Evolutionary conservation across 768 basidiomycete genomes (phyloP), one percentile per base, ranked within the genome.

Genomic region (Podaxis pistillaris): DNA sequence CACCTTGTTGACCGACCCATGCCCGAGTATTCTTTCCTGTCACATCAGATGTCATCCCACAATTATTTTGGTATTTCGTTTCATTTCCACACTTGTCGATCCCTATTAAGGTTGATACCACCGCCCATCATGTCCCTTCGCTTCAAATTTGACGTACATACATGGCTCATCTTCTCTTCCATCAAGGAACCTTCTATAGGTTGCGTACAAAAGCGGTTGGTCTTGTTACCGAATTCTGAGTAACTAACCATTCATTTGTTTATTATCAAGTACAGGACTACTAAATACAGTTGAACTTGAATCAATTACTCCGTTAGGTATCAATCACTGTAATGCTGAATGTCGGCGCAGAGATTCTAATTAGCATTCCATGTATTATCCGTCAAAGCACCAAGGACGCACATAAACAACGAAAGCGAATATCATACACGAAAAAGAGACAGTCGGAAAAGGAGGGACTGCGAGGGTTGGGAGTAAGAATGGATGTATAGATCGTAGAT

Each of bases 221-320:
- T 7, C 2, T 55, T 24, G n/a, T 55, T 13, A 33, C 17, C 19
- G 12, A 50, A 24, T 50, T 50, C 49, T 30, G 24, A 26, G 11
- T 7, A 50, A 13, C 26, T 28, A 13, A 28, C 12, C 13, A 50
- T 50, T 28, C 9, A 28, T 50, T 50, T 5, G 13, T 56, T 8
- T 19, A 56, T 28, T 38, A 54, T n/a, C 33, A 54, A 54, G 52
- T 54, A 54, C 52, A 54, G 19, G n/a, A n/a, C 28, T 38, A 40
- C 54, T 24, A 56, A 38, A 40, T 13, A 85, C 77, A 19, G 26
- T 40, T 9, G 5, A 56, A 56, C 12, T 37, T 36, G 9, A 22
- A n/a, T 26, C 36, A 24, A 56, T 38, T 38, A 24, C 54, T 56
- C 54, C 54, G 26, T 50, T 28, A 33, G 33, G 33, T 33, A 44